Evolutionary conservation across 1,284 basidiomycete genomes (phyloP), one percentile per base, ranked within the genome.

Genomic region (Pisolithus thermaeus): DNA sequence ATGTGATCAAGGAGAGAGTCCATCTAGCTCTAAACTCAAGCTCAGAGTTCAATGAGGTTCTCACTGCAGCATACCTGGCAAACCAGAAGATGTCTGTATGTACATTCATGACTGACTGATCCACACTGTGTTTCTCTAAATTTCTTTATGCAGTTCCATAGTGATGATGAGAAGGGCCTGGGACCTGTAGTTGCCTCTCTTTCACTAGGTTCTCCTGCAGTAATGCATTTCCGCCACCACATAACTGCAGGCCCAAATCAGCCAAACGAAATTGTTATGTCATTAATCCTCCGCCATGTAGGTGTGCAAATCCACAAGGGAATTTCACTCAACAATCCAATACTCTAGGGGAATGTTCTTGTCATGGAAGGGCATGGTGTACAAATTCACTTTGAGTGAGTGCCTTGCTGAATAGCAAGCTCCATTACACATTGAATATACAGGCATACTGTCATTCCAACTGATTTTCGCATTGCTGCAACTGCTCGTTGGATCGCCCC

Each of bases 41-140:
- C 14, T 56, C 64, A 18, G 54, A 66, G 1, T 90, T 90, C 70
- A 90, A 90, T 58, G 88, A 90, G 62, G 75, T 90, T 32, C 73
- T 90, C 30, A 88, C 81, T 52, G 86, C 84, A 36, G 87, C 84
- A 1, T 90, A 90, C 59, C 87, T 90, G 84, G 83, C 87, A 61
- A 75, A 78, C 52, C 88, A 90, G 65, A 84, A 76, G 62, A 90
- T 90, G 88, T 78, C 84, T 49, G 87, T 88, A 61, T 62, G 83
- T 71, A n/a, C 45, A 41, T 6, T 42, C 46, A 39, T 30, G 16
- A 14, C 44, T 46, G 27, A 41, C 43, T 38, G 35, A 25, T 30
- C 28, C 16, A 27, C 32, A 14, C 9, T 0, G 20, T 23, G 5
- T 25, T 25, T 22, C 12, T 42, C 22, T 23, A 28, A 4, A 40